Evolutionary conservation across 345 rosid species (phyloP), one percentile per base, ranked within the genome.

Genomic region (Isatis tinctoria): DNA sequence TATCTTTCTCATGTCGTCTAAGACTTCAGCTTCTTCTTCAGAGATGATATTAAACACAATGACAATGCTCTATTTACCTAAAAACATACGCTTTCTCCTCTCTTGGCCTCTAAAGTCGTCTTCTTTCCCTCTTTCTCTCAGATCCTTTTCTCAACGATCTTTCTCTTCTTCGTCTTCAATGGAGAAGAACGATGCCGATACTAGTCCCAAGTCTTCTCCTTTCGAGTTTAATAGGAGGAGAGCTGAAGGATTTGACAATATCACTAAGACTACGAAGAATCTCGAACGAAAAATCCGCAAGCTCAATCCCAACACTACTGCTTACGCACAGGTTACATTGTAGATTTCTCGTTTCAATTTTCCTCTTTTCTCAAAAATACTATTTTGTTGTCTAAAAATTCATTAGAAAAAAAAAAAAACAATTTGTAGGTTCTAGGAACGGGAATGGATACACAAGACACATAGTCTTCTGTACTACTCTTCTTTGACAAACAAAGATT

Each of bases 361-460:
- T n/a, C n/a, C n/a, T 47, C 11, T 33, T 47, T 20, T 3, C 43
- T n/a, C 11, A 20, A 63, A 63, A 44, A 62, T 40, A 36, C 8
- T 17, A 4, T 18, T n/a, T 12, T 63, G 22, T 61, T 27, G 14
- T 35, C 5, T 61, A 36, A 24, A 52, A 32, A 26, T 48, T 49
- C 12, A 10, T 62, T 22, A n/a, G n/a, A n/a, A n/a, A n/a, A n/a
- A n/a, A n/a, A n/a, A n/a, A 13, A 26, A 5, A 26, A 11, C 44
- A 6, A 65, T 47, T 49, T 75, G 24, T 32, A 93, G 97, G 90
- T 91, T 49, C 83, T 93, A 41, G 98, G 98, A 53, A 93, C 96
- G 27, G 98, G 98, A 75, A 88, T 93, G 97, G 98, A 93, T 81
- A 91, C 97, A 40, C 98, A 93, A 76, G 98, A 93, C 59, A 93